Conservation (phyloP, 495 filamentous ascomycete genomes). For the Penicillium taxi region DNA sequence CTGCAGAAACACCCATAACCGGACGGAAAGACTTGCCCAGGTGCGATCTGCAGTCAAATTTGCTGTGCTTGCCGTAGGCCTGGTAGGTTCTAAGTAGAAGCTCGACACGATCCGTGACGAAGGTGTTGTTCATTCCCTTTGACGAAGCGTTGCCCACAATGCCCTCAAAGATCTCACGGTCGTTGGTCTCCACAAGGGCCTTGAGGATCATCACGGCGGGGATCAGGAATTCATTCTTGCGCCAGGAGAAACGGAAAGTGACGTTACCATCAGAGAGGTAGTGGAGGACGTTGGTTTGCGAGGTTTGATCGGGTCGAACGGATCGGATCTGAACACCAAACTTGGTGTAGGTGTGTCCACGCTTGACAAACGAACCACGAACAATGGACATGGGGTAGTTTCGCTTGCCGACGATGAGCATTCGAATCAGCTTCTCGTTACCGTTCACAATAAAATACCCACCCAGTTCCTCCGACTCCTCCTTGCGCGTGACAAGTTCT, state of each 20-base stretch:
- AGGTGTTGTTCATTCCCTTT: slow-evolving; percentile 76
- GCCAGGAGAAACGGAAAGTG: slow-evolving; percentile 95
- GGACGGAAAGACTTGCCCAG: slow-evolving; percentile 83
- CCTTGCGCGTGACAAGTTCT: slow-evolving; percentile 73
- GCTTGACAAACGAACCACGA: slow-evolving; percentile 75
- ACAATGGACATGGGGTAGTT: slow-evolving; percentile 94
- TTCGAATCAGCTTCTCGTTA: slow-evolving; percentile 84
- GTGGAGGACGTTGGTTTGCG: slow-evolving; percentile 93
- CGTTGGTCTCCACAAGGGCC: slow-evolving; percentile 90
- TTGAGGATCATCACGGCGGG: slow-evolving; percentile 96
- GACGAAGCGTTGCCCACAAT: slow-evolving; percentile 66
- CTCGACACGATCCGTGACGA: slow-evolving; percentile 90
- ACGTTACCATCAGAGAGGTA: slow-evolving; percentile 93
- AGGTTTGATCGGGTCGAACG: slow-evolving; percentile 90
- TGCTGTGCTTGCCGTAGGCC: slow-evolving; percentile 70
- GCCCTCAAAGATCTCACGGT: slow-evolving; percentile 89
- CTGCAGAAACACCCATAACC: slow-evolving; percentile 70
- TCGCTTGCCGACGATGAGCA: slow-evolving; percentile 78
- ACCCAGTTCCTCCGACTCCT: slow-evolving; percentile 87
- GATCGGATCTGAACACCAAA: slow-evolving; percentile 86
- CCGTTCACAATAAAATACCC: slow-evolving; percentile 73
- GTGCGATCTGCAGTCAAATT: slow-evolving; percentile 67
- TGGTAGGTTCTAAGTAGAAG: slow-evolving; percentile 89
- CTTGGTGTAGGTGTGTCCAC: slow-evolving; percentile 78
- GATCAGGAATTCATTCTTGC: slow-evolving; percentile 90